Conservation (phyloP, 2,329 filamentous ascomycete species). For the Clonostachys sp. region DNA sequence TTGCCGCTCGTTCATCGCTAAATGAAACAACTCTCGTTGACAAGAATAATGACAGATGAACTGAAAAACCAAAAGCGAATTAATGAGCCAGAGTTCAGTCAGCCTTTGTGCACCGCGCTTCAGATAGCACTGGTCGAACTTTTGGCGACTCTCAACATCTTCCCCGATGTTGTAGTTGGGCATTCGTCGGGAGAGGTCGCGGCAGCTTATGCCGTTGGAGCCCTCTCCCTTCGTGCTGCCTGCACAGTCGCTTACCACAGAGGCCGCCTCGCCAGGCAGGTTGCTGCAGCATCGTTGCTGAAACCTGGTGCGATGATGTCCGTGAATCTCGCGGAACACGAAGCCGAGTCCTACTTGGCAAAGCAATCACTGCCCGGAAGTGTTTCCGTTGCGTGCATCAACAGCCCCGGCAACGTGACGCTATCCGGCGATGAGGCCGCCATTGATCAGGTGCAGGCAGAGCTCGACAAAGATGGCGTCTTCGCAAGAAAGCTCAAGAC, state of each 20-base stretch:
- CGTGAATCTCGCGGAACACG: constrained; percentile 1
- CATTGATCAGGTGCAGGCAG: constrained; percentile 2
- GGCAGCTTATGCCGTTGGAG: constrained; percentile 23
- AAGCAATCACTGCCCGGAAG: background rate
- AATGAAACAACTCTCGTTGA: background rate
- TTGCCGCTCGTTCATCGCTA: too few relatives aligned
- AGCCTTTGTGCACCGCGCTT: constrained; percentile 10
- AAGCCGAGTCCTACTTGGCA: background rate
- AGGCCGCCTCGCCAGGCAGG: background rate
- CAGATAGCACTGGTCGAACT: constrained; percentile 24
- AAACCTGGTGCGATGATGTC: constrained; percentile 1
- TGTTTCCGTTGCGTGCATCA: constrained; percentile 6
- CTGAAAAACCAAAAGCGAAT: constrained; percentile 4
- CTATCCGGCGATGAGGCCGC: constrained; percentile 4
- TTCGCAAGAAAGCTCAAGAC: constrained; percentile 8
- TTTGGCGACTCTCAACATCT: constrained; percentile 18
- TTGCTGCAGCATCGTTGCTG: background rate
- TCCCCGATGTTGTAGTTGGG: constrained; percentile 22
- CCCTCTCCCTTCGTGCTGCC: constrained; percentile 4
- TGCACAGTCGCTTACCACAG: constrained; percentile 1
- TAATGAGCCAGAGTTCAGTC: constrained; percentile 25
- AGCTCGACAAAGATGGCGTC: constrained; percentile 2
- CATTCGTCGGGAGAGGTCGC: constrained; percentile 34
- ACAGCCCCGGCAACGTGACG: constrained; percentile 6
- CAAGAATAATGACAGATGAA: background rate